Evolutionary conservation across 2,329 filamentous ascomycete species (phyloP), one percentile per base, ranked within the genome.

Genomic region (Cladosporium sp.): DNA sequence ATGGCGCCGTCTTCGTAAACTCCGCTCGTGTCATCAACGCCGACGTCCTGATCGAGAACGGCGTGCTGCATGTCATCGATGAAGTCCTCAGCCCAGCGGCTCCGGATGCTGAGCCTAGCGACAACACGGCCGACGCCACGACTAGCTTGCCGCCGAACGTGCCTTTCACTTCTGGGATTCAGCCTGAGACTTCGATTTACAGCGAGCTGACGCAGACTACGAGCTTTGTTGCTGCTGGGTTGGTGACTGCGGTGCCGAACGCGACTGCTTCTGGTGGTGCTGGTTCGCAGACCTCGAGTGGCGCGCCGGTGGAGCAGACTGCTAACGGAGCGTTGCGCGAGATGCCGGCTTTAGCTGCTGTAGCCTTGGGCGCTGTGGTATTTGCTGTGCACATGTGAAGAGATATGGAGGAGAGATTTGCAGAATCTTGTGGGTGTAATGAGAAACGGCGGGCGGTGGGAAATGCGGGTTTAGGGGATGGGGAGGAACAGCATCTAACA

Each of bases 31-130:
- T 80, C 45, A 67, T 76, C n/a, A 70, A 67, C 12, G 64, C 76
- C 1, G 73, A 80, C 55, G 64, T 79, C n/a, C 67, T 80, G 11
- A 65, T 79, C 51, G 68, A 73, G 11, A 76, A 76, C 58, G 78
- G 78, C 67, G 77, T 80, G 9, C 68, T 80, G 5, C 74, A 84
- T 61, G 80, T 83, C 37, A 77, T 78, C 12, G 83, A 60, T 36
- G 37, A 39, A n/a, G 43, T 58, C 9, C 43, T 58, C n/a, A 58
- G 50, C 43, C 43, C 43, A 5, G 47, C 55, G 2, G 36, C 20
- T 4, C 20, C 55, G 4, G 45, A 51, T n/a, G 47, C 43, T 11
- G 15, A 36, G 22, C 43, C 55, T 9, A 28, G 25, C 43, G 43
- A 47, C 7, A 39, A 58, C 37, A 51, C 55, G 25, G 43, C 43